phyloP scores from a whole-genome alignment of 2,329 filamentous ascomycete genomes.

The Diaporthe ampelina region DNA sequence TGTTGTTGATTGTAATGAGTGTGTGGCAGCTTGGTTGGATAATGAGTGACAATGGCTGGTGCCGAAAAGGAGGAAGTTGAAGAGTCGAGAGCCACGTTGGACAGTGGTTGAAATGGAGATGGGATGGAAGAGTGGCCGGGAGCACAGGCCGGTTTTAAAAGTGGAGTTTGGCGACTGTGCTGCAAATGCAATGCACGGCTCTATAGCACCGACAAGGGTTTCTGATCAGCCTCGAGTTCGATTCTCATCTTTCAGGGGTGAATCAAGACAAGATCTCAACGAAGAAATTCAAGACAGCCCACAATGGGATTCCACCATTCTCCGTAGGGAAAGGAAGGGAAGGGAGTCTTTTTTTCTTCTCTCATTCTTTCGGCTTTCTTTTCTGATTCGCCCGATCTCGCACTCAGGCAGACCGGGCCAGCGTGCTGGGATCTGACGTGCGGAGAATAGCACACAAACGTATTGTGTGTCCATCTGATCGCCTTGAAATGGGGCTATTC shows the following conservation, averaged over 20 bases:
- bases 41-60: constrained; percentile 72
- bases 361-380: constrained; percentile 34
- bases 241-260: constrained; percentile 43
- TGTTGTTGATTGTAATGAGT: constrained; percentile 54
- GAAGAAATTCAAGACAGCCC: constrained; percentile 39
- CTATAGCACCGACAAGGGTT: constrained; percentile 43
- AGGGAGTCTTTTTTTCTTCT: constrained; percentile 45
- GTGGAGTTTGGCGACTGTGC: constrained; percentile 41
- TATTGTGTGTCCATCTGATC: constrained; percentile 30
- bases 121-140: constrained; percentile 42
- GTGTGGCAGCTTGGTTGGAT: constrained; percentile 52
- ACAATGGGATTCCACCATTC: constrained; percentile 40
- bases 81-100: constrained; percentile 39
- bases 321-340: constrained; percentile 38
- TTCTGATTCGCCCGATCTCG: constrained; percentile 31
- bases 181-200: constrained; percentile 42
- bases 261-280: constrained; percentile 42
- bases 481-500: constrained; percentile 22
- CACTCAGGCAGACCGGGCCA: constrained; percentile 13
- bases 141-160: constrained; percentile 43
- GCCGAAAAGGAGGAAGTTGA: constrained; percentile 53
- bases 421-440: constrained; percentile 18
- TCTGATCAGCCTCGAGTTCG: constrained; percentile 43
- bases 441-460: constrained; percentile 34
- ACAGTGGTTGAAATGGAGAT: constrained; percentile 39